Base-by-base conservation (phyloP, 2,329 filamentous ascomycete species). In the Aspergillus sp. region DNA sequence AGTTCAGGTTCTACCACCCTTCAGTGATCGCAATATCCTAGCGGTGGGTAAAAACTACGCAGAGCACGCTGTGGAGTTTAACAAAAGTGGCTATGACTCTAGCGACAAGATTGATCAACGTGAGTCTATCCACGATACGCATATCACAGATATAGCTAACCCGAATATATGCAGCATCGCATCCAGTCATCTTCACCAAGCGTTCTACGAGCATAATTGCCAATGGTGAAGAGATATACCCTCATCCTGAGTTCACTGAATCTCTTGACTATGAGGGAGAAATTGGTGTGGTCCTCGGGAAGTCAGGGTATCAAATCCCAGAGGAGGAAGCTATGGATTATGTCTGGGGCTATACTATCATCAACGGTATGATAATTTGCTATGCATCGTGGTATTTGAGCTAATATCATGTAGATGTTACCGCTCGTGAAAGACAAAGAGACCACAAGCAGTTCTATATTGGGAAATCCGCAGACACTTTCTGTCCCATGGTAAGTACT, bases 371-470 rank as follows among this genome's bases (percentile, higher is more conserved):
- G 9, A 43, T 3, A 7, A 1, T 3, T 15, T 30, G 12, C 13
- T 5, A 30, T 23, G 17, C 13, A 6, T 5, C 4, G 3, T n/a
- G 5, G 9, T n/a, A 23, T 5, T 23, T 30, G 41, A 10, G 13
- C n/a, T 23, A 15, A 27, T 27, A 27, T 12, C 12, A 3, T 43
- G 9, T 19, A 43, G 79, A 81, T 44, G 66, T 81, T 15, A 79
- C 78, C 0, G 76, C 77, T 0, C 63, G 79, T 7, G 74, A 75
- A 39, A 69, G 71, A 53, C 79, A 82, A 58, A 61, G 76, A 22
- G 77, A 82, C 44, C 79, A 82, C 49, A 81, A 81, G 58, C 79
- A 82, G 51, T 82, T 80, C 58, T 81, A 75, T 47, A 74, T 82
- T 43, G 78, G 79, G 6, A 81, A 81, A 58, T 78, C 73, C 0